Conservation (phyloP, 305 asterid genomes). For the Euphrasia arctica region DNA sequence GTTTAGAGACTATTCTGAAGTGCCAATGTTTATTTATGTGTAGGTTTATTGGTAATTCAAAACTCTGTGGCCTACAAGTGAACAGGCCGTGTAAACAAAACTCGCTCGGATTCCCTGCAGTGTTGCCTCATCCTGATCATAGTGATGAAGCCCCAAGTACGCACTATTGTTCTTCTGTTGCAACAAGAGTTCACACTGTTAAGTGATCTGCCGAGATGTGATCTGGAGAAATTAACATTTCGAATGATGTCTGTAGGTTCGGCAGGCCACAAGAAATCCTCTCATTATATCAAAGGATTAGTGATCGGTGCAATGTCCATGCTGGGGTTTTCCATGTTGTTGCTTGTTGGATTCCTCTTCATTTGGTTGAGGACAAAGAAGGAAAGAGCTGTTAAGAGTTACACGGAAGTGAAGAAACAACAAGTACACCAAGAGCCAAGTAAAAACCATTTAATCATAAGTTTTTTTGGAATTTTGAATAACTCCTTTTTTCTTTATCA, state of each 20-base stretch:
- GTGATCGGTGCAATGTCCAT: slow-evolving; percentile 77
- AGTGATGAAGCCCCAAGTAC: slow-evolving; percentile 82
- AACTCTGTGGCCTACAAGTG: slow-evolving; percentile 96
- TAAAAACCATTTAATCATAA: slow-evolving; percentile 10
- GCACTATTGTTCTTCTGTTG: background rate
- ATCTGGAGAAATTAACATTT: slow-evolving; percentile 8
- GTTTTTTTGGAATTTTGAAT: background rate
- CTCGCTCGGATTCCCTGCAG: slow-evolving; percentile 96
- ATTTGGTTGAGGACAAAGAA: slow-evolving; percentile 72
- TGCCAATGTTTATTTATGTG: slow-evolving; percentile 29
- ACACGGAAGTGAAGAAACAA: slow-evolving; percentile 90
- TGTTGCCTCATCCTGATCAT: slow-evolving; percentile 74
- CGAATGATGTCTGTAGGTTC: slow-evolving; percentile 23
- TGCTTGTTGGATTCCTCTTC: slow-evolving; percentile 63
- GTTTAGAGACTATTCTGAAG: slow-evolving; percentile 32
- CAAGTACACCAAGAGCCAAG: slow-evolving; percentile 88
- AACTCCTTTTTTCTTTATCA: background rate
- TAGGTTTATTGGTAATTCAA: slow-evolving; percentile 94
- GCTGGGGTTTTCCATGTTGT: slow-evolving; percentile 53
- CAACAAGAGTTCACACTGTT: background rate
- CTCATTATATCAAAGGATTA: slow-evolving; percentile 72
- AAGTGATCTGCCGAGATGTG: too few species aligned
- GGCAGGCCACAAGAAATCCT: slow-evolving; percentile 61
- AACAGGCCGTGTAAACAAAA: slow-evolving; percentile 76
- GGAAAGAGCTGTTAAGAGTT: slow-evolving; percentile 76